Conservation (phyloP, 2,329 filamentous ascomycete genomes). For the Colletotrichum viniferum region DNA sequence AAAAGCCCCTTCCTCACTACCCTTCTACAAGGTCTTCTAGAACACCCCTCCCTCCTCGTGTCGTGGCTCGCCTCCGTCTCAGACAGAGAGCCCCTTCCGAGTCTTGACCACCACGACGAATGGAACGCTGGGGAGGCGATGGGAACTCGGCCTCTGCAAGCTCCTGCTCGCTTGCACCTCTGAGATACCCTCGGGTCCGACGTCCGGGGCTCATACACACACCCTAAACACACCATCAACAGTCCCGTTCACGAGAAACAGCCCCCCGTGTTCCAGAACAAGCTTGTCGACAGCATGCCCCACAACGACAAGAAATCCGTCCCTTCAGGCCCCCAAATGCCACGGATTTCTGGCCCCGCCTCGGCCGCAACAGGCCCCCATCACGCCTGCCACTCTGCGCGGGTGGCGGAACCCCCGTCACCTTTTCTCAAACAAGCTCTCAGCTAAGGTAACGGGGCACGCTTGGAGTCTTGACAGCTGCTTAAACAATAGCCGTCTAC, state of each 20-base stretch:
- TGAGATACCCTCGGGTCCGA: background rate
- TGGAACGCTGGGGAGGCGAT: background rate
- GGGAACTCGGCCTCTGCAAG: background rate
- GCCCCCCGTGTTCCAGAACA: slow-evolving; percentile 9
- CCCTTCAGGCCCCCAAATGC: background rate
- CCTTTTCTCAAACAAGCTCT: background rate
- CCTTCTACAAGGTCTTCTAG: background rate
- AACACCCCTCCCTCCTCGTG: slow-evolving; percentile 1
- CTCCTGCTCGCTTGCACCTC: background rate
- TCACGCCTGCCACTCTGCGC: background rate
- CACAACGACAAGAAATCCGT: background rate
- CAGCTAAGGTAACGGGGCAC: background rate
- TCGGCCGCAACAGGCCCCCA: slow-evolving; percentile 3
- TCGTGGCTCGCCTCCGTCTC: slow-evolving; percentile 1
- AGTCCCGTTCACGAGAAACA: background rate
- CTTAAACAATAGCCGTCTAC: background rate
- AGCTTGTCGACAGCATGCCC: background rate
- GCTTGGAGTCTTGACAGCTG: background rate
- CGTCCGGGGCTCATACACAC: background rate
- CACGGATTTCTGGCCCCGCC: background rate
- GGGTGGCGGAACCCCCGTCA: background rate
- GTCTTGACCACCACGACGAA: background rate
- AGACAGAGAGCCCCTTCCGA: background rate
- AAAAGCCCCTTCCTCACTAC: slow-evolving; percentile 5
- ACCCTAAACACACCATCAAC: background rate